phyloP scores from a whole-genome alignment of 2,329 filamentous ascomycete species.

The Sporothrix brasiliensis region DNA sequence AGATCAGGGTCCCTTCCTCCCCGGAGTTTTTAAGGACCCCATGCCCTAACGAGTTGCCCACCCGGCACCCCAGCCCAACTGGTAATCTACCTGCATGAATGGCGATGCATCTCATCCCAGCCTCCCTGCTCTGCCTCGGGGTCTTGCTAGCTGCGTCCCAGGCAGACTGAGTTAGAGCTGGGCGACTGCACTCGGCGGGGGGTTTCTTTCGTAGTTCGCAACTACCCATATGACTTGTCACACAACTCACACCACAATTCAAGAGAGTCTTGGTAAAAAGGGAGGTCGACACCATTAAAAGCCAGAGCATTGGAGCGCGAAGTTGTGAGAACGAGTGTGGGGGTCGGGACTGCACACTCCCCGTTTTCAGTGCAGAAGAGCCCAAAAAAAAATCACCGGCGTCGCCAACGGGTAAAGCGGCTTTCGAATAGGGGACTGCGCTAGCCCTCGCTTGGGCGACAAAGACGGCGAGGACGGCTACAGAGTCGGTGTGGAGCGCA shows the following conservation, averaged over 20 bases:
- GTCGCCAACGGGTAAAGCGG: background rate
- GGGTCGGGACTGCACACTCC: background rate
- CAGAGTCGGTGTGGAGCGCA: background rate
- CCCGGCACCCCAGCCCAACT: background rate
- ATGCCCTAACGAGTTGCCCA: background rate
- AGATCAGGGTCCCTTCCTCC: conserved; percentile 26
- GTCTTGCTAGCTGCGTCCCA: background rate
- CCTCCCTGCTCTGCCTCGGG: background rate
- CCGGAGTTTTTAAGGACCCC: background rate
- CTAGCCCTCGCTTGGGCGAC: background rate
- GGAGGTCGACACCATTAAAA: background rate
- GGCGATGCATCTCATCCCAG: background rate
- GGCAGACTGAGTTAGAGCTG: background rate
- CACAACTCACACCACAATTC: conserved; percentile 13
- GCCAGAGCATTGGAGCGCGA: background rate
- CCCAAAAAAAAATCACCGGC: too few species aligned
- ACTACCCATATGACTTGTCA: conserved; percentile 5
- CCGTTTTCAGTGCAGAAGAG: background rate
- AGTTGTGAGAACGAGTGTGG: background rate
- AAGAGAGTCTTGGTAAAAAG: background rate
- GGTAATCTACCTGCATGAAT: background rate
- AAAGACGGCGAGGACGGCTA: background rate
- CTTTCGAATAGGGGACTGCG: conserved; percentile 15
- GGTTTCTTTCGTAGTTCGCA: background rate
- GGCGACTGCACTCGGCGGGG: too few species aligned